phyloP scores from a whole-genome alignment of 257 asterid genomes.

The Solanum virginianum region DNA sequence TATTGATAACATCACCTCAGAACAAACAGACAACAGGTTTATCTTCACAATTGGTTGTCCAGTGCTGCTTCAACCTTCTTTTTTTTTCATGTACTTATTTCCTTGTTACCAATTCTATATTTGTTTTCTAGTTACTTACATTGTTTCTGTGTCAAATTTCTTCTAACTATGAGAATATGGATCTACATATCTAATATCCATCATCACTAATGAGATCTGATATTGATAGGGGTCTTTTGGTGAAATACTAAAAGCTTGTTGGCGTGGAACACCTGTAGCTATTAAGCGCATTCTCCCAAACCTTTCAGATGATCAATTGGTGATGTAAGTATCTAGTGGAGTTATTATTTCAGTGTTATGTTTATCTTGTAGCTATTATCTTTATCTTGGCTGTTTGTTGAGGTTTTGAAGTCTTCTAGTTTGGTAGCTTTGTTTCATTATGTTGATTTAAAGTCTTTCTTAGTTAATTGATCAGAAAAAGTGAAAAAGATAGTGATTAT shows the following conservation, averaged over 20 bases:
- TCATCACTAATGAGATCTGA: conserved; percentile 3
- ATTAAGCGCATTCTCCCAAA: conserved; percentile 93
- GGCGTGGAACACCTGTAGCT: conserved; percentile 99
- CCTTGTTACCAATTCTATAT: not conserved
- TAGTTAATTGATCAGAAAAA: not conserved
- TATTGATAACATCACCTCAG: not conserved
- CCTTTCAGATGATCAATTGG: conserved; percentile 93
- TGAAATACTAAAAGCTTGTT: conserved; percentile 81
- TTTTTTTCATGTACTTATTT: not conserved
- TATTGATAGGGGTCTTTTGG: conserved; percentile 89
- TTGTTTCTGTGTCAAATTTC: not conserved
- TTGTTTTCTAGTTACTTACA: not conserved
- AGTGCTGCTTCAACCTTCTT: not conserved
- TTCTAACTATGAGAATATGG: not conserved
- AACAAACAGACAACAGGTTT: not conserved
- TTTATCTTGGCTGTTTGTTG: not conserved
- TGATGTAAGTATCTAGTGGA: conserved; percentile 46
- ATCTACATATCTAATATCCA: not conserved
- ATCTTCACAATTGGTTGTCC: not conserved
- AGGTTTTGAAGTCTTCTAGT: not conserved
- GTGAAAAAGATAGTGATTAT: not conserved
- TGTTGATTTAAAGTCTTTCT: not conserved
- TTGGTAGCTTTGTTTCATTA: not conserved
- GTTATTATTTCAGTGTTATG: not conserved
- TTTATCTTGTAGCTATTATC: not conserved